Evolutionary conservation across 139 green algal genomes (phyloP), one percentile per base, ranked within the genome.

Genomic region (Picochlorum sp.): DNA sequence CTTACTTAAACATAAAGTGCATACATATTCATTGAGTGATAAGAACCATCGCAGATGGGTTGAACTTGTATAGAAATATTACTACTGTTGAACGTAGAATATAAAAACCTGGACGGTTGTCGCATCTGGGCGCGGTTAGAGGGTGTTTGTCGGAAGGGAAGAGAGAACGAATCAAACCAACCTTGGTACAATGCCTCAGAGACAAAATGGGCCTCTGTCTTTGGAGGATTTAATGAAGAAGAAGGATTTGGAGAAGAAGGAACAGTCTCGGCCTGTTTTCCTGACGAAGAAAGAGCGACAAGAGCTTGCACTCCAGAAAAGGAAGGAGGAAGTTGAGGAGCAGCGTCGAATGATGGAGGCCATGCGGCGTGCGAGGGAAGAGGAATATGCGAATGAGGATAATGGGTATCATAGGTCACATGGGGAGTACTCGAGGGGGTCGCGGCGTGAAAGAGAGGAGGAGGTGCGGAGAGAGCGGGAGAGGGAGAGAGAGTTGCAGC

Each of bases 221-320:
- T 69, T 96, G 63, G 89, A 96, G 64, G 89, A 96, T 77, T 74
- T 95, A 34, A 73, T 96, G 15, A 86, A 79, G 50, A 89, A 89
- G 71, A 84, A 82, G 66, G 80, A 92, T 64, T 71, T 81, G 45
- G 83, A 91, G 73, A 68, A 86, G 68, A 80, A 81, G 63, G 81
- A 74, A 32, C 79, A 83, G 34, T 78, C 88, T 23, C 91, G 90
- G 79, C 91, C 91, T 6, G 83, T 89, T 62, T 97, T 97, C 63
- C 52, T 96, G 28, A 86, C 82, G 34, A 96, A 95, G 78, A 79
- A 88, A 65, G 75, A 96, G 78, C 69, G 91, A 5, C 75, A 92
- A 62, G 76, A 85, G 58, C 72, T 89, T 30, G 89, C 90, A 2
- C 67, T 96, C 56, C 55, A 91, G 75, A 71, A 75, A 56, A 65